Base-by-base conservation (phyloP, 1,139 yeast species). In the Lodderomyces elongisporus region DNA sequence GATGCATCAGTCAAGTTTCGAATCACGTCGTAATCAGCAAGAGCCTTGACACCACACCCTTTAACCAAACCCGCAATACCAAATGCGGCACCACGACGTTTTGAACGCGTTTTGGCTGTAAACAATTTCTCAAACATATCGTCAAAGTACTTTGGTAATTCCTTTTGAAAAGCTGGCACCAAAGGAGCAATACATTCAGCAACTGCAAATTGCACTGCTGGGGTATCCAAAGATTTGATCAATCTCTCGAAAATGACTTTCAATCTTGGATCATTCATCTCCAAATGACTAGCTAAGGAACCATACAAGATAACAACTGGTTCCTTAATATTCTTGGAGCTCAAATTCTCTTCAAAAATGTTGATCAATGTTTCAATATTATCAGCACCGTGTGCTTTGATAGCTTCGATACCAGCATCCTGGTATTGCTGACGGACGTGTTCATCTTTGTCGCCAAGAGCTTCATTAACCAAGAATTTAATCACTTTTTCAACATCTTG, bases 51-150 rank as follows among this genome's bases (percentile, higher is more conserved):
- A 42, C 97, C 98, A 18, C 77, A 73, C 40, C 99, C 98, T 52
- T 85, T 83, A 9, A 85, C 93, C 30, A 91, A 61, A 42, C 98
- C 98, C 7, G 97, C 85, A 46, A 91, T 73, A 58, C 97, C 98
- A 59, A 85, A 88, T 1, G 98, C 97, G 1, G 96, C 93, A 51
- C 98, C 99, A 46, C 91, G 75, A 54, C 96, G 76, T 12, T 71
- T 65, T 0, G 81, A 77, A 30, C 70, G 56, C 2, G 66, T 58
- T 6, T 71, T 69, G 4, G 66, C 65, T 17, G 62, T 61, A 47
- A 82, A 78, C 23, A 89, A 63, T 44, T 72, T 76, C 3, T 66
- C 71, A 49, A 85, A 71, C 34, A 88, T 61, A 4, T 51, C 45
- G 30, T 79, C 82, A 39, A 87, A 60, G 44, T 82, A 77, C 0